phyloP scores from a whole-genome alignment of 495 filamentous ascomycete genomes.

The Penicillium paxilli region DNA sequence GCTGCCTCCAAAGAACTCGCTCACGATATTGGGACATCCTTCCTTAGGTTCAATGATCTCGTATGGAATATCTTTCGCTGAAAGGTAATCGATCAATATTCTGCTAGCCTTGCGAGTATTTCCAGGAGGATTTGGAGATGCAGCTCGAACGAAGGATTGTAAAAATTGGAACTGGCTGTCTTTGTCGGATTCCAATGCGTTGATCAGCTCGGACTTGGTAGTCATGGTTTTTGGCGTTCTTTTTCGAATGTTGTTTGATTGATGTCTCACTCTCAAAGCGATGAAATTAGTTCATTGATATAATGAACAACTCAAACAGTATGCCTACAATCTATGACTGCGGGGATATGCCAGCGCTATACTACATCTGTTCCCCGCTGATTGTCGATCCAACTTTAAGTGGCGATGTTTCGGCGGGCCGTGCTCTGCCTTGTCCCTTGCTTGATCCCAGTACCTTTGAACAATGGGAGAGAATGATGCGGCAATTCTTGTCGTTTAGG shows the following conservation, averaged over 20 bases:
- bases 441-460: too few relatives aligned
- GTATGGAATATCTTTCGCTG: neutral
- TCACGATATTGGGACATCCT: conserved; percentile 1
- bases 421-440: too few relatives aligned
- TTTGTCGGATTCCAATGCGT: neutral
- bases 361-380: neutral
- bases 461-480: too few relatives aligned
- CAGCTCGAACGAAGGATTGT: conserved; percentile 6
- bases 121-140: conserved; percentile 7
- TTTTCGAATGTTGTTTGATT: too few relatives aligned
- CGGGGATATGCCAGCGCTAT: neutral
- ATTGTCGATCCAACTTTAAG: neutral
- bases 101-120: neutral
- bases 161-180: conserved; percentile 3
- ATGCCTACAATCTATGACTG: neutral
- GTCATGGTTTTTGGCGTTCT: neutral
- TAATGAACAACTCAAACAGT: too few relatives aligned
- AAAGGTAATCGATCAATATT: conserved; percentile 2
- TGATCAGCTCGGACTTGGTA: neutral
- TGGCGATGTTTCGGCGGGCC: too few relatives aligned
- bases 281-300: too few relatives aligned
- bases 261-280: too few relatives aligned
- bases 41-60: neutral
- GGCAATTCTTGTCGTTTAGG: too few relatives aligned
- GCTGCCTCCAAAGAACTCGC: conserved; percentile 3